A percentile compares a stretch with the other conserved stretches of the same genome.
Evolutionary conservation across 2,329 filamentous ascomycete species (phyloP).

Genomic region (Phialophora expanda): DNA sequence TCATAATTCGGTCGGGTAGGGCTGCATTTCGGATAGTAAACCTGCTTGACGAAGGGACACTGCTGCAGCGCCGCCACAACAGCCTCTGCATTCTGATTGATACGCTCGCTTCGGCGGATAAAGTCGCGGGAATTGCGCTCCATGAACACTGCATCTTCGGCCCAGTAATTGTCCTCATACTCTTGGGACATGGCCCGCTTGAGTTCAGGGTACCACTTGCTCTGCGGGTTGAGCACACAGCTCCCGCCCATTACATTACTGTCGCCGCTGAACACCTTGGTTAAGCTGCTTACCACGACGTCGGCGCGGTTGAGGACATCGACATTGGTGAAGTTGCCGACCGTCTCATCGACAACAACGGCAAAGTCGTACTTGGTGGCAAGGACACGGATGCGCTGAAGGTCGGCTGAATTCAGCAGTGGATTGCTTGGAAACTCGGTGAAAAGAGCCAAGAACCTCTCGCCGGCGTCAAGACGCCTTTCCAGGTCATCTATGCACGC

Average conservation of each 20-base stretch:
- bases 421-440: constrained; percentile 97
- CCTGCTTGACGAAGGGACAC: constrained; percentile 69
- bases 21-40: constrained; percentile 87
- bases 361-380: constrained; percentile 86
- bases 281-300: constrained; percentile 90
- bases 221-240: constrained; percentile 66
- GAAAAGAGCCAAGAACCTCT: constrained; percentile 81
- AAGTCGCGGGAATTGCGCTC: constrained; percentile 97
- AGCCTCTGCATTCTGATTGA: constrained; percentile 83
- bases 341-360: constrained; percentile 92
- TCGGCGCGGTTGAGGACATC: constrained; percentile 90
- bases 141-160: constrained; percentile 91
- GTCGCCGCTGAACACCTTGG: constrained; percentile 96
- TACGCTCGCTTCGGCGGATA: constrained; percentile 76
- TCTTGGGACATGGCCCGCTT: constrained; percentile 68
- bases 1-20: constrained; percentile 76
- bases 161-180: constrained; percentile 91
- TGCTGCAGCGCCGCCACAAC: constrained; percentile 73
- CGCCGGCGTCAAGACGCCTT: constrained; percentile 68
- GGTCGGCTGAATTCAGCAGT: constrained; percentile 80
- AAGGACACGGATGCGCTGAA: constrained; percentile 76
- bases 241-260: constrained; percentile 97
- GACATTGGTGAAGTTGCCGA: constrained; percentile 95
- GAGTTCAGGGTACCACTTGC: constrained; percentile 69
- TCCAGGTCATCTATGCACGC: constrained; percentile 86